These are phyloP conservation scores for Coniella lustricola DNA, from an alignment of 2,329 filamentous ascomycete species.

Conservation along the genomic window DNA sequence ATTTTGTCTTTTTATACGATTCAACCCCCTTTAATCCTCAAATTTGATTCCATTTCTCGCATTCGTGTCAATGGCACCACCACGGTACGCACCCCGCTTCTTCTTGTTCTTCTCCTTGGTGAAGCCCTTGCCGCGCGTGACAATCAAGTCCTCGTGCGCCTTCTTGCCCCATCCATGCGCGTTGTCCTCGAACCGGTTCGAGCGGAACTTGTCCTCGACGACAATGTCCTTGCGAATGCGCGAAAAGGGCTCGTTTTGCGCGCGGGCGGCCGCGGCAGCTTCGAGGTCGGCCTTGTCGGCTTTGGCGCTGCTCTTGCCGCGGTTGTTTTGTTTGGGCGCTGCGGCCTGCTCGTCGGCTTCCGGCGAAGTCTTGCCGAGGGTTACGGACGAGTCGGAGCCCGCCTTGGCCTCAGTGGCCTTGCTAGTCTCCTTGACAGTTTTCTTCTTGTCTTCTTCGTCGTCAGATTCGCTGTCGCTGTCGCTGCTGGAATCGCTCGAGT, in stretches of 20 bases:
- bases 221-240: slow-evolving; percentile 63
- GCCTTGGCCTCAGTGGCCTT: slow-evolving; percentile 16
- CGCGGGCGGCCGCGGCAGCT: slow-evolving; percentile 42
- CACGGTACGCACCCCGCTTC: slow-evolving; percentile 84
- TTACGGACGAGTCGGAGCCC: slow-evolving; percentile 37
- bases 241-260: slow-evolving; percentile 62
- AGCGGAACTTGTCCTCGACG: slow-evolving; percentile 63
- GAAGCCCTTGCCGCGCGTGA: slow-evolving; percentile 93
- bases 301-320: slow-evolving; percentile 37
- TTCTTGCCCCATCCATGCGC: slow-evolving; percentile 82
- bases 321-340: slow-evolving; percentile 28
- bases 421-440: slow-evolving; percentile 18
- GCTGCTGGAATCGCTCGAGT: slow-evolving; percentile 23
- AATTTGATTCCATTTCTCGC: slow-evolving; percentile 89
- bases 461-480: slow-evolving; percentile 26
- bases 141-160: slow-evolving; percentile 79
- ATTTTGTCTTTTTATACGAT: not conserved
- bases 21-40: slow-evolving; percentile 58
- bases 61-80: slow-evolving; percentile 76
- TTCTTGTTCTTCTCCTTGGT: slow-evolving; percentile 99
- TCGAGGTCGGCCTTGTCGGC: slow-evolving; percentile 32
- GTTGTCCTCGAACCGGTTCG: slow-evolving; percentile 64
- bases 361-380: slow-evolving; percentile 47
- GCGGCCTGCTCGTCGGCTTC: slow-evolving; percentile 42
- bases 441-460: too few species aligned